phyloP scores from a whole-genome alignment of 495 filamentous ascomycete species.

The Neurospora sp. region DNA sequence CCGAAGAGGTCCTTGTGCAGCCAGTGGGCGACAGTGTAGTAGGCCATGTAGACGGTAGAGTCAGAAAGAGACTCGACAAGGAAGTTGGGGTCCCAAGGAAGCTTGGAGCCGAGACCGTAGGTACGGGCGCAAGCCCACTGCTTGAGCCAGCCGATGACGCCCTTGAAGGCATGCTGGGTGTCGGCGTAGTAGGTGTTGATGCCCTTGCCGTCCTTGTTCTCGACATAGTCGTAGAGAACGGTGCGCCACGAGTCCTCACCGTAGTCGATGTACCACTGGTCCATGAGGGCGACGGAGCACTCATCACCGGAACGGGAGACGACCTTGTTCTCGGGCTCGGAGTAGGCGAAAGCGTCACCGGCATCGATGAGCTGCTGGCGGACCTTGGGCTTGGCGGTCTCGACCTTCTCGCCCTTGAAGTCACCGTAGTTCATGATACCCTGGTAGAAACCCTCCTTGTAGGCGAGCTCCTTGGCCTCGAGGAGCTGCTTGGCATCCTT shows the following conservation, averaged over 20 bases:
- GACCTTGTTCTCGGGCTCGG: slow-evolving; percentile 84
- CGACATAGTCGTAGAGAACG: slow-evolving; percentile 61
- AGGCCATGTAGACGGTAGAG: slow-evolving; percentile 90
- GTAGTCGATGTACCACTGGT: slow-evolving; percentile 97
- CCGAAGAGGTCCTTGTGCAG: slow-evolving; percentile 75
- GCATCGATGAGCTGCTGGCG: slow-evolving; percentile 65
- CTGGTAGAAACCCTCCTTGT: slow-evolving; percentile 97
- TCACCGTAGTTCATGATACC: slow-evolving; percentile 85
- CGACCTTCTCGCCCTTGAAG: slow-evolving; percentile 78
- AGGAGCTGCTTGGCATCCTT: slow-evolving; percentile 85
- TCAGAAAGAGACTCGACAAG: slow-evolving; percentile 90
- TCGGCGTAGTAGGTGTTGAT: slow-evolving; percentile 73
- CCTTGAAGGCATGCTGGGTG: slow-evolving; percentile 73
- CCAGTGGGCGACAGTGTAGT: slow-evolving; percentile 88
- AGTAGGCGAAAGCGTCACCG: slow-evolving; percentile 81
- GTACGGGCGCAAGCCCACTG: slow-evolving; percentile 92
- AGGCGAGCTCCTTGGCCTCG: slow-evolving; percentile 91
- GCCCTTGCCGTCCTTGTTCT: slow-evolving; percentile 47
- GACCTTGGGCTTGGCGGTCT: slow-evolving; percentile 78
- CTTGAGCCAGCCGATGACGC: slow-evolving; percentile 79
- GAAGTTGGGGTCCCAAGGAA: slow-evolving; percentile 90
- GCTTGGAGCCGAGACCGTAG: slow-evolving; percentile 85
- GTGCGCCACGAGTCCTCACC: slow-evolving; percentile 72
- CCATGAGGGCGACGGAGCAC: slow-evolving; percentile 71
- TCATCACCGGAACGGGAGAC: slow-evolving; percentile 78